phyloP scores from a whole-genome alignment of 805 yeast genomes.

The Isabelozyma rhagii region DNA sequence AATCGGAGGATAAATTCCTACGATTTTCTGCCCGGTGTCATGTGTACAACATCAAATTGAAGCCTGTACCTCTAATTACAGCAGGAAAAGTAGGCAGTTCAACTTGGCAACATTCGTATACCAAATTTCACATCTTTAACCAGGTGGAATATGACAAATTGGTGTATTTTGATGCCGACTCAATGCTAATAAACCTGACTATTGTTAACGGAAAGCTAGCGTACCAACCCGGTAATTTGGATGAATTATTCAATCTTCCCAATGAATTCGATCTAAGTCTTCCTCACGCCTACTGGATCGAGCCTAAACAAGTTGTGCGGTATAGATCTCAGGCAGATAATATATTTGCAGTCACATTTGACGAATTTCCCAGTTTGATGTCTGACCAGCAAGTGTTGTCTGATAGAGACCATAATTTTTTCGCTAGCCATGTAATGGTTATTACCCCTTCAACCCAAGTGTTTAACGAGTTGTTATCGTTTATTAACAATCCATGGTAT shows the following conservation, averaged over 20 bases:
- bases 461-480: conserved; percentile 18
- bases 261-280: conserved; percentile 21
- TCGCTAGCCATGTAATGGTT: conserved; percentile 56
- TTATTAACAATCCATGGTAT: conserved; percentile 24
- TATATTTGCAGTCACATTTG: conserved; percentile 3
- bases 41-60: conserved; percentile 21
- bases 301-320: conserved; percentile 5
- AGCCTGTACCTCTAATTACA: conserved; percentile 16
- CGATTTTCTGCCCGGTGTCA: conserved; percentile 9
- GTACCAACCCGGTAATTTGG: conserved; percentile 15
- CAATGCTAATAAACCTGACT: conserved; percentile 26
- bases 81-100: conserved; percentile 12
- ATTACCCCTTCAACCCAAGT: conserved; percentile 43
- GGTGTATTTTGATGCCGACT: conserved; percentile 59
- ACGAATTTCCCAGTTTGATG: conserved; percentile 14
- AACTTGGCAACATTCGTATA: conserved; percentile 51
- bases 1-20: conserved; percentile 9
- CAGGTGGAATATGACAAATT: conserved; percentile 49
- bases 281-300: conserved; percentile 37
- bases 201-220: not conserved
- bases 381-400: conserved; percentile 4
- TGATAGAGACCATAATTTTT: conserved; percentile 10
- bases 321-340: not conserved
- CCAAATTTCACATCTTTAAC: conserved; percentile 53
- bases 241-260: conserved; percentile 29